Base-by-base conservation (phyloP, 148 eudicot species). In the Chenopodium formosanum region DNA sequence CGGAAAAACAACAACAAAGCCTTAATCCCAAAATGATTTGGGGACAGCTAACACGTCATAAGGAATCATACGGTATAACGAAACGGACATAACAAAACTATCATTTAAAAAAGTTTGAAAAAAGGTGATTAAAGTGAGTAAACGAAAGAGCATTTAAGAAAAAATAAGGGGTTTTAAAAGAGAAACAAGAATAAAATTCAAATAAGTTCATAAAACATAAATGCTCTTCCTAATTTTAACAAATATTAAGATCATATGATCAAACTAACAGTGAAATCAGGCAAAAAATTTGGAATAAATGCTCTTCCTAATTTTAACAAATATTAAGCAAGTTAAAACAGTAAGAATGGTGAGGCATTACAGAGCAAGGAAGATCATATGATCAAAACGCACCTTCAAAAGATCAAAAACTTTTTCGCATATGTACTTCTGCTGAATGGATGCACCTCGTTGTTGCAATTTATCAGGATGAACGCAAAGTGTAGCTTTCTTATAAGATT, bases 321-420 rank as follows among this genome's bases (percentile, higher is more conserved):
- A 56, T 22, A 1, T 62, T 3, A 34, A 34, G 2, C 20, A 50
- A 67, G 60, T 7, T 22, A 2, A 56, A 16, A 17, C 62, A 17
- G 10, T 7, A 9, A 4, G 1, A 20, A 73, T 19, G 60, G 20
- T 63, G 75, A 60, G 20, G 34, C 62, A 37, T 34, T 23, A 25
- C 20, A 66, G 46, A 79, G 82, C 44, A 78, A 58, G 77, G 25
- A 34, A 31, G 63, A 62, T 69, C 12, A 56, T 79, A 56, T 7
- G 25, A 70, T 40, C 53, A 40, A 8, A 12, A 70, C 87, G 22
- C 71, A 96, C 99, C 98, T 96, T 94, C 22, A 96, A 86, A 77
- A 96, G 97, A 86, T 94, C 98, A 86, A 94, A 96, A 75, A 96
- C 98, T 89, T 92, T 96, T 87, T 94, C 99, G 74, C 99, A 96